A percentile compares a stretch with the other conserved stretches of the same genome.
Conservation (phyloP, 345 rosid genomes). For the Microthlaspi erraticum region DNA sequence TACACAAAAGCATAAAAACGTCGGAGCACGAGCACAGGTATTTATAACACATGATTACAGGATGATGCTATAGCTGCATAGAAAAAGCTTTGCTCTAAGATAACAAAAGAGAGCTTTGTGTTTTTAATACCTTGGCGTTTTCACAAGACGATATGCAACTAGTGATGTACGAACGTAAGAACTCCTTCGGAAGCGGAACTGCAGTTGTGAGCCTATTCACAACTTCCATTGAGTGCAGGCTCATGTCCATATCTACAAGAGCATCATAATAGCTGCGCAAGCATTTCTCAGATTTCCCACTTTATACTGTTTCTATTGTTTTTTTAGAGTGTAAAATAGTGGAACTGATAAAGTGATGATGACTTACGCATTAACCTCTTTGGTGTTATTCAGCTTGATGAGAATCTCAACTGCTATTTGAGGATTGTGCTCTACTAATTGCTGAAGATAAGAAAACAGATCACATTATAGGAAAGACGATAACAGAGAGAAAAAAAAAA, state of each 20-base stretch:
- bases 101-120: too few relatives aligned
- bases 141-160: conserved; percentile 95
- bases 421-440: conserved; percentile 94
- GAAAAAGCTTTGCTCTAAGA: conserved; percentile 20
- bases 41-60: not conserved
- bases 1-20: conserved; percentile 1
- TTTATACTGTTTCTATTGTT: not conserved
- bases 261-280: conserved; percentile 78
- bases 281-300: conserved; percentile 36
- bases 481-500: conserved; percentile 1
- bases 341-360: conserved; percentile 30
- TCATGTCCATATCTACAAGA: conserved; percentile 96
- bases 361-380: conserved; percentile 87
- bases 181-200: conserved; percentile 93
- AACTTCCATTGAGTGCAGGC: conserved; percentile 98
- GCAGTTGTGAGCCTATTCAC: conserved; percentile 97
- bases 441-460: conserved; percentile 57
- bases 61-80: not conserved
- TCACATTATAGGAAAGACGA: conserved; percentile 35
- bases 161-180: conserved; percentile 87
- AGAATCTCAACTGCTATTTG: conserved; percentile 93
- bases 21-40: not conserved
- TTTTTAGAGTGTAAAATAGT: not conserved
- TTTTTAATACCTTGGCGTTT: conserved; percentile 75
- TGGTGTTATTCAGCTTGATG: conserved; percentile 82